Evolutionary conservation across 768 basidiomycete species (phyloP), one percentile per base, ranked within the genome.

Genomic region (Tylopilus intermedius): DNA sequence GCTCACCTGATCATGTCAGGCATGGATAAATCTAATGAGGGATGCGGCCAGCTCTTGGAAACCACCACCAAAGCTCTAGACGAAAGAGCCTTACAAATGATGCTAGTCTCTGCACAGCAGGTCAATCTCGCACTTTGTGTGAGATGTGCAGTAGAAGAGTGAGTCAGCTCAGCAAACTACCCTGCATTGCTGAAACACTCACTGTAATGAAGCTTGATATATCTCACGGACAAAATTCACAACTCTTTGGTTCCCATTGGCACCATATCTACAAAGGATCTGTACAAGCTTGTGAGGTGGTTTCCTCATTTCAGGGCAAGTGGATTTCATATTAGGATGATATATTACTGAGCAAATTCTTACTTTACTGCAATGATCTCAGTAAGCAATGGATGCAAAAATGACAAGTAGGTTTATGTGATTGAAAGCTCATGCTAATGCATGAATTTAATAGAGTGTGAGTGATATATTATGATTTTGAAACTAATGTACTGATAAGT

Each of bases 71-170:
- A 1, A 11, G 40, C 24, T 5, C 6, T 57, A 3, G 2, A 7
- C 26, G 35, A 54, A 2, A 38, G 46, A 37, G 22, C 33, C 2
- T 35, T 54, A 14, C 18, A 47, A 39, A 42, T 54, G 45, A 11
- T 54, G 2, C 29, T 54, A 3, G 27, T 54, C 10, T 33, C 33
- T 37, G 35, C n/a, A 38, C 56, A 14, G 48, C 52, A 15, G 29
- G 44, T 33, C 24, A 57, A 57, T 5, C 26, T 54, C 3, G 15
- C 4, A n/a, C 27, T 57, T 24, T 57, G 53, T 43, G n/a, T 54
- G 2, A 49, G n/a, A 38, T 54, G 22, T 57, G 52, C 56, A 29
- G 21, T 54, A 5, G 10, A 15, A 37, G 18, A 39, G 56, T 57
- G n/a, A n/a, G 45, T 41, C 7, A 4, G 8, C 10, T 15, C 35